phyloP scores from a whole-genome alignment of 1,284 basidiomycete species.

The Trichosporon coremiiforme region DNA sequence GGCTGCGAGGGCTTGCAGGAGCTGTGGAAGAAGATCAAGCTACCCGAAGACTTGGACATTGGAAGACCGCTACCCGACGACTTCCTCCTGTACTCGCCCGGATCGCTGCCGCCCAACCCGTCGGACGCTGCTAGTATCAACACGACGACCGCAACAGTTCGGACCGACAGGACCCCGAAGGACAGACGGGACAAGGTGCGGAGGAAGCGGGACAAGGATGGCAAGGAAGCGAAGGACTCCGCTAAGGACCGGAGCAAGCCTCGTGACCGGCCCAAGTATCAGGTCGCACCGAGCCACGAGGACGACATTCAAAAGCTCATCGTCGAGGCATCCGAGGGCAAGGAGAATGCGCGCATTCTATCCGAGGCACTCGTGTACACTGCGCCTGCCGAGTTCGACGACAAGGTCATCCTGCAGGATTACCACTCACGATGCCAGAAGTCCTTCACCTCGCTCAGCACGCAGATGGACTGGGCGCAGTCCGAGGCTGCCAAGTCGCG shows the following conservation, averaged over 20 bases:
- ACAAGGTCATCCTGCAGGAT: neutral
- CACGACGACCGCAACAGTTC: conserved; percentile 9
- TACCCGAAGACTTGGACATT: conserved; percentile 51
- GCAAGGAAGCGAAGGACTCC: neutral
- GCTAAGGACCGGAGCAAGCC: neutral
- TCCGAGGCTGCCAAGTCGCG: conserved; percentile 54
- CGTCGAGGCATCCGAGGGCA: conserved; percentile 15
- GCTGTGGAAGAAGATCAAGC: conserved; percentile 53
- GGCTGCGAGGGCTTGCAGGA: conserved; percentile 49
- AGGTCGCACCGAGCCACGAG: neutral
- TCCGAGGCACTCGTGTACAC: conserved; percentile 11
- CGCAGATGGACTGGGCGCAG: conserved; percentile 58
- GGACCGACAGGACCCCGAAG: neutral
- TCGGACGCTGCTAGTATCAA: conserved; percentile 21
- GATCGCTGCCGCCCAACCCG: conserved; percentile 19
- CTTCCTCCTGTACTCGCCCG: conserved; percentile 23
- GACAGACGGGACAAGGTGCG: neutral
- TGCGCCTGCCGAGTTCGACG: conserved; percentile 7
- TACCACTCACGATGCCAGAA: neutral
- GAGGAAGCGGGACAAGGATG: neutral
- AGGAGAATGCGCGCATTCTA: conserved; percentile 15
- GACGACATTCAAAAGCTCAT: conserved; percentile 16
- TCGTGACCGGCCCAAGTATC: neutral
- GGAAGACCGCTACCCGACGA: conserved; percentile 48
- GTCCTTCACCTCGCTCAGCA: conserved; percentile 42